Evolutionary conservation across 2,329 filamentous ascomycete genomes (phyloP).

Genomic region (Sphaerostilbella broomeana): DNA sequence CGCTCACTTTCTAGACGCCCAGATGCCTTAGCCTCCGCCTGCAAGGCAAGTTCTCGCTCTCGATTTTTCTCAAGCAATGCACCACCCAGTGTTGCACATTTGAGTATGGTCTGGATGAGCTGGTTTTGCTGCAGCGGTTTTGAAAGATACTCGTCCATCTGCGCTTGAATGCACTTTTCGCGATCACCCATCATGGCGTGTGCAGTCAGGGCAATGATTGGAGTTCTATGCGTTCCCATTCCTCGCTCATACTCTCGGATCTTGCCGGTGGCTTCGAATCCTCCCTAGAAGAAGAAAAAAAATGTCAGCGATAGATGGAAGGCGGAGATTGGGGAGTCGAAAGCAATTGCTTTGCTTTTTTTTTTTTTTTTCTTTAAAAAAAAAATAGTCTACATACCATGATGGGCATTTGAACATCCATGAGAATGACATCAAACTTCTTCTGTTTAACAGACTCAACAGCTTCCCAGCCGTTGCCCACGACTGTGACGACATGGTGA

Average conservation of each 20-base stretch:
- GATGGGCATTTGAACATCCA: conserved; percentile 99
- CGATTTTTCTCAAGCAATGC: conserved; percentile 72
- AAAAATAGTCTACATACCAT: conserved; percentile 57
- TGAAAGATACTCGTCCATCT: conserved; percentile 98
- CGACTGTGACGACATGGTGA: conserved; percentile 85
- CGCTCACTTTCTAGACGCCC: conserved; percentile 32
- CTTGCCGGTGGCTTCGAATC: conserved; percentile 93
- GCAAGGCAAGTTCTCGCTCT: conserved; percentile 50
- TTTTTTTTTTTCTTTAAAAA: background rate
- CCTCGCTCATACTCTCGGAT: conserved; percentile 91
- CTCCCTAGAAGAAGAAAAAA: conserved; percentile 51
- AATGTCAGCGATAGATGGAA: conserved; percentile 29
- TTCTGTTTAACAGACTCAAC: conserved; percentile 87
- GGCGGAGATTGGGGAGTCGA: background rate
- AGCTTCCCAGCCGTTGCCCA: conserved; percentile 90
- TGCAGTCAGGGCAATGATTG: conserved; percentile 93
- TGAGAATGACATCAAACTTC: conserved; percentile 92
- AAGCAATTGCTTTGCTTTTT: no score
- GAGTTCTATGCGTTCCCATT: conserved; percentile 72
- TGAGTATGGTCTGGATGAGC: conserved; percentile 94
- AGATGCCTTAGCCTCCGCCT: conserved; percentile 40
- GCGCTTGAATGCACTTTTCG: conserved; percentile 95
- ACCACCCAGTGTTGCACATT: conserved; percentile 87
- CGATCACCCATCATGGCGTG: conserved; percentile 98
- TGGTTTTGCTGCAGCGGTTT: conserved; percentile 96